These are phyloP conservation scores for Pyrus hybrid DNA, from an alignment of 331 rosid genomes.

Conservation along the genomic window DNA sequence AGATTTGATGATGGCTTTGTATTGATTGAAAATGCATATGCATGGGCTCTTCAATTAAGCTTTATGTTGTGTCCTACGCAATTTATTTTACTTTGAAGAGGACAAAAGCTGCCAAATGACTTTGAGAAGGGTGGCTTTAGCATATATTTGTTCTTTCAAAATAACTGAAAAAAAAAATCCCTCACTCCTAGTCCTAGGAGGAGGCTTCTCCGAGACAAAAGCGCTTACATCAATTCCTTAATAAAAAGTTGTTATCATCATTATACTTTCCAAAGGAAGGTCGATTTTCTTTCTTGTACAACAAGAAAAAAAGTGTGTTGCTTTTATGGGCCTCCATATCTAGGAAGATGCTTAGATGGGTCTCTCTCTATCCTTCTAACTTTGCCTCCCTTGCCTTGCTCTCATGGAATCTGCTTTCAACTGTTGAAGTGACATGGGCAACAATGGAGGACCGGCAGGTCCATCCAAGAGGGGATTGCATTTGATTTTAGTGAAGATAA, in stretches of 20 bases:
- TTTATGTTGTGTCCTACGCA: constrained; percentile 28
- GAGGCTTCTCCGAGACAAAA: constrained; percentile 71
- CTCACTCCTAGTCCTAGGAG: constrained; percentile 55
- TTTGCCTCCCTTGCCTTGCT: constrained; percentile 1
- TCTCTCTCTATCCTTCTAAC: constrained; percentile 12
- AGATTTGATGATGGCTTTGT: constrained; percentile 20
- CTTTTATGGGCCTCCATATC: constrained; percentile 42
- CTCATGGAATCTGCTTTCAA: constrained; percentile 57
- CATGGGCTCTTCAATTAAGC: constrained; percentile 14
- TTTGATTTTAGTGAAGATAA: neutral
- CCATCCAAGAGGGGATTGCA: constrained; percentile 21
- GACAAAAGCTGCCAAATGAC: constrained; percentile 35
- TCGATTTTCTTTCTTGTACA: constrained; percentile 10
- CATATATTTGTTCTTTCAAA: constrained; percentile 26
- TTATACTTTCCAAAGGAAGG: constrained; percentile 45
- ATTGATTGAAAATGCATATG: constrained; percentile 21
- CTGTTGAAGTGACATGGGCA: constrained; percentile 43
- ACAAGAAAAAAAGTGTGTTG: constrained; percentile 15
- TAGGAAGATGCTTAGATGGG: constrained; percentile 40
- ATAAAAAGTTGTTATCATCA: constrained; percentile 41
- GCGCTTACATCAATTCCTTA: constrained; percentile 45
- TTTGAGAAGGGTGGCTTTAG: constrained; percentile 25
- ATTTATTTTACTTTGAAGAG: constrained; percentile 27
- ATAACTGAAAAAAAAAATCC: constrained; percentile 29
- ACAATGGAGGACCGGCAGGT: constrained; percentile 27